Base-by-base conservation (phyloP, 1,139 yeast genomes). In the Suhomyces chickasaworum region DNA sequence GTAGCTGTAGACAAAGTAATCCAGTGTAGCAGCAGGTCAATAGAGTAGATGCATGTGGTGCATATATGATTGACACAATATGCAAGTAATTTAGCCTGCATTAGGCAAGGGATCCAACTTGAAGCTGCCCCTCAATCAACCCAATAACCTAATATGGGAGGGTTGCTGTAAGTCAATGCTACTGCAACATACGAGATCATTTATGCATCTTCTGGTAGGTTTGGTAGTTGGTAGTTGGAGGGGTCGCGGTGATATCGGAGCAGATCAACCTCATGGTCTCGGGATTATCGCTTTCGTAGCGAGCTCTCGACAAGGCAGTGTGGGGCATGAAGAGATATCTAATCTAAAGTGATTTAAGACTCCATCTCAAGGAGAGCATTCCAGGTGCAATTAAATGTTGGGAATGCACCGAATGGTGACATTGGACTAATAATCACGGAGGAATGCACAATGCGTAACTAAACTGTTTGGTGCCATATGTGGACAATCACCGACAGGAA, bases 31-130 rank as follows among this genome's bases (percentile, higher is more conserved):
- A n/a, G n/a, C n/a, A n/a, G 32, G 15, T 29, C 32, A 13, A 13
- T n/a, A 13, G 17, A 7, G n/a, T 13, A 17, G 16, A 10, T 29
- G 16, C 32, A 29, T 29, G 32, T 17, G 17, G 32, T 17, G 32
- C 31, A 29, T 29, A 9, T 13, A 9, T 13, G 32, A 29, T 29
- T 29, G 32, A 29, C 32, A 17, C 17, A 12, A 20, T 20, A 29
- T 29, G 32, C 32, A 29, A 29, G 32, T 29, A 29, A 29, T 29
- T 29, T 29, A 29, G 32, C 17, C 32, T 29, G 32, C 32, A 29
- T 29, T 29, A 29, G 32, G 32, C 32, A 29, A 17, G 32, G 32
- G 15, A 15, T 29, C 7, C 17, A 13, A 13, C 16, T 4, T 7
- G 2, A 9, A 13, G 15, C 10, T n/a, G 16, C 32, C 32, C 32